Percentiles rank a stretch among this genome's conserved stretches.
These are phyloP conservation scores for Allium cepa DNA, from an alignment of 106 monocot species.

Conservation along the genomic window DNA sequence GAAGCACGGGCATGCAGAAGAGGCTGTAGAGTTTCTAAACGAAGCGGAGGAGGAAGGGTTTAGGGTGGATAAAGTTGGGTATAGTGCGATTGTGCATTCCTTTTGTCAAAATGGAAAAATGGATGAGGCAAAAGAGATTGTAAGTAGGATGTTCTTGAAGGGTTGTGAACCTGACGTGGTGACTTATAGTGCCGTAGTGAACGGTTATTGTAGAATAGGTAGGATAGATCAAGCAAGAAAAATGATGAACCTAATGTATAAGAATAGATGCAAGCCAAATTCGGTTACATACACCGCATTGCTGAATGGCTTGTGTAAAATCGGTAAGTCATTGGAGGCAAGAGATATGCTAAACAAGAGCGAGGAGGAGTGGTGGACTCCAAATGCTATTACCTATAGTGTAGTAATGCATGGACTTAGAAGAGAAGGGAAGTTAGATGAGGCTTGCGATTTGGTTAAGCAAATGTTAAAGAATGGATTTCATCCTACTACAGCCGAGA, in stretches of 20 bases:
- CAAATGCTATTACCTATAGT: constrained; percentile 71
- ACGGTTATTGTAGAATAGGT: constrained; percentile 76
- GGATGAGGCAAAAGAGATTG: constrained; percentile 81
- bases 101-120: constrained; percentile 69
- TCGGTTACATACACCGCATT: constrained; percentile 75
- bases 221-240: constrained; percentile 75
- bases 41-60: constrained; percentile 74
- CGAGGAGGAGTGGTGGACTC: constrained; percentile 94
- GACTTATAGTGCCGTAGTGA: constrained; percentile 74
- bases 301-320: constrained; percentile 71
- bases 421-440: constrained; percentile 70
- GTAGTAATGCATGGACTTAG: constrained; percentile 82
- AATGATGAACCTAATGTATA: constrained; percentile 73
- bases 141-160: constrained; percentile 67
- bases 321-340: constrained; percentile 65
- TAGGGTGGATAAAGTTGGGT: constrained; percentile 77
- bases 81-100: constrained; percentile 69
- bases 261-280: constrained; percentile 75
- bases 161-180: constrained; percentile 78
- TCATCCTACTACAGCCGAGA: constrained; percentile 67
- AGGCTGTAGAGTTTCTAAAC: constrained; percentile 54
- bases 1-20: constrained; percentile 76
- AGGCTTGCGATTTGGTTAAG: constrained; percentile 66
- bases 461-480: constrained; percentile 78
- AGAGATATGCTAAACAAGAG: constrained; percentile 72